Percentiles rank a stretch among this genome's conserved stretches.
These are phyloP conservation scores for Aspergillus melleus DNA, from an alignment of 2,329 filamentous ascomycete species.

Conservation along the genomic window DNA sequence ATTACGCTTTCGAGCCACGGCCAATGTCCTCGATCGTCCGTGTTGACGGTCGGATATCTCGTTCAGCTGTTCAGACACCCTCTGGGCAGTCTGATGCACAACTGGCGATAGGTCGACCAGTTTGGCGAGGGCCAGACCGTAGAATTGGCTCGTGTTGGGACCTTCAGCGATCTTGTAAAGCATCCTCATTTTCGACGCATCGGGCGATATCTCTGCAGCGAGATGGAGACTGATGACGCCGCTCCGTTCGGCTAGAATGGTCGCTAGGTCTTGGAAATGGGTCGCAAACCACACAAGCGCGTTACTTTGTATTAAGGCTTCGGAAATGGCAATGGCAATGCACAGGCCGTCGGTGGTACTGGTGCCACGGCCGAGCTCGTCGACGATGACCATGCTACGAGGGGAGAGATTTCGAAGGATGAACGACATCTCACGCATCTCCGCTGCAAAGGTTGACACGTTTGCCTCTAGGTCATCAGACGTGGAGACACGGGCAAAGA, in stretches of 20 bases:
- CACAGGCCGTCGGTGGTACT: constrained; percentile 84
- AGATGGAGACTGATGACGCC: constrained; percentile 85
- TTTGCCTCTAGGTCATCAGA: constrained; percentile 89
- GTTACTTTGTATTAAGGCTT: constrained; percentile 76
- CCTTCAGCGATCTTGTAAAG: constrained; percentile 80
- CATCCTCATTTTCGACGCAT: constrained; percentile 73
- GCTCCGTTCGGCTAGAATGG: constrained; percentile 69
- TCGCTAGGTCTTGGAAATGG: constrained; percentile 82
- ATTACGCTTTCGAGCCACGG: constrained; percentile 65
- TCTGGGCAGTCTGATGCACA: constrained; percentile 68
- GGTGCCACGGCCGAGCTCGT: constrained; percentile 89
- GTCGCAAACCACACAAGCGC: constrained; percentile 91
- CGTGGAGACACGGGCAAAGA: constrained; percentile 85
- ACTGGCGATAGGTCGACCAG: constrained; percentile 69
- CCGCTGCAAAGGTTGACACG: constrained; percentile 86
- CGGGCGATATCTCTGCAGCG: constrained; percentile 62
- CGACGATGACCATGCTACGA: constrained; percentile 77
- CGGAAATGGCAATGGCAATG: constrained; percentile 86
- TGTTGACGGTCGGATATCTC: constrained; percentile 58
- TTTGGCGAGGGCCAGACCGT: constrained; percentile 79
- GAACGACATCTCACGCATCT: constrained; percentile 96
- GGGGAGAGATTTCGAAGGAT: constrained; percentile 81
- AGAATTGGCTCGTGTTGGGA: constrained; percentile 68
- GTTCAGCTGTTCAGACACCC: constrained; percentile 64
- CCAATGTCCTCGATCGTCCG: constrained; percentile 58